phyloP scores from a whole-genome alignment of 139 green algal genomes.

The Haematococcus lacustris region DNA sequence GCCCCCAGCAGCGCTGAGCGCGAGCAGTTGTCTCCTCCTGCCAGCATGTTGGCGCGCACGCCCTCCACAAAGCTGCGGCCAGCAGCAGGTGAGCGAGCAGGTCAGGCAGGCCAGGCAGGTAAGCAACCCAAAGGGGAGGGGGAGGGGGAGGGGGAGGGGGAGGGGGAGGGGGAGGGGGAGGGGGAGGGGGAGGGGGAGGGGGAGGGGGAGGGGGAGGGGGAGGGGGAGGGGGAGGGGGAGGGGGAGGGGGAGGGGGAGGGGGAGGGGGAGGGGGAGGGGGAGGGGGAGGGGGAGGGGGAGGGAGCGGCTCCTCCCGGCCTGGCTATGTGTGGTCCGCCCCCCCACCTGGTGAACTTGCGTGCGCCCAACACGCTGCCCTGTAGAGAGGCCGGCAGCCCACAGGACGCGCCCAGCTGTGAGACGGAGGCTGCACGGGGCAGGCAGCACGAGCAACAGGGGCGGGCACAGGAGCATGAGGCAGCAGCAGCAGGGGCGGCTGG shows the following conservation, averaged over 20 bases:
- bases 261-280: neutral
- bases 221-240: neutral
- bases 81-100: neutral
- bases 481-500: neutral
- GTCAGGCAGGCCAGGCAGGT: neutral
- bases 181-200: neutral
- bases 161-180: neutral
- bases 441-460: no score
- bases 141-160: neutral
- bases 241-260: no score
- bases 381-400: neutral
- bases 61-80: constrained; percentile 14
- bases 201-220: neutral
- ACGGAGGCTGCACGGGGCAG: neutral
- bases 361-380: neutral
- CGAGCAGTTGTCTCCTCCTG: constrained; percentile 48
- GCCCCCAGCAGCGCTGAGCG: constrained; percentile 35
- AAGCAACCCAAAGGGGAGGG: neutral
- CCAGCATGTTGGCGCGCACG: constrained; percentile 46
- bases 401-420: neutral
- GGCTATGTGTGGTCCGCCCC: neutral
- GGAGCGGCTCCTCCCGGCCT: neutral
- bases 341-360: neutral
- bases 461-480: no score
- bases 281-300: neutral